A percentile compares a stretch with the other conserved stretches of the same genome.
Conservation (phyloP, 805 yeast genomes). For the Starmerella apicola region DNA sequence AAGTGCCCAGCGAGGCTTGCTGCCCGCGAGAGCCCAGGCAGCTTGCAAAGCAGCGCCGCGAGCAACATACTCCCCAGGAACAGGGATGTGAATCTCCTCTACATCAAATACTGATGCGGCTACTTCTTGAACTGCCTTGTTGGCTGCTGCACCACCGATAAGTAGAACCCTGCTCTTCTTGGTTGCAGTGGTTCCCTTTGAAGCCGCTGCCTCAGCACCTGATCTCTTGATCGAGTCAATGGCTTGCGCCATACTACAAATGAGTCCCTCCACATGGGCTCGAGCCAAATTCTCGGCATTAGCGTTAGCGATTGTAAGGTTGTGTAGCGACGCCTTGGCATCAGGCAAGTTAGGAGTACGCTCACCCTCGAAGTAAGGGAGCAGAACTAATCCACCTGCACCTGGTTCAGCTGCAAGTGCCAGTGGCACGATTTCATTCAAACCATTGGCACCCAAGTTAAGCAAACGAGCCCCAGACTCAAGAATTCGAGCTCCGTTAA, state of each 20-base stretch:
- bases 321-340: conserved; percentile 19
- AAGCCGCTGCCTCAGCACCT: neutral
- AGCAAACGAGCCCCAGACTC: conserved; percentile 12
- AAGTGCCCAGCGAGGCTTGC: conserved; percentile 17
- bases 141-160: conserved; percentile 23
- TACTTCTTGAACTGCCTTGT: conserved; percentile 18
- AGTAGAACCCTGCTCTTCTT: conserved; percentile 14
- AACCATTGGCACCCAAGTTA: conserved; percentile 11
- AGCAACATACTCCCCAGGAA: conserved; percentile 22
- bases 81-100: conserved; percentile 14
- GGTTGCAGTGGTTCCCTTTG: neutral
- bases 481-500: conserved; percentile 22
- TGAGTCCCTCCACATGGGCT: conserved; percentile 20
- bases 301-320: conserved; percentile 17
- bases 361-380: conserved; percentile 23
- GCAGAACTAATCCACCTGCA: conserved; percentile 18
- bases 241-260: conserved; percentile 22
- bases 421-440: conserved; percentile 14
- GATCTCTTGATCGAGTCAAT: conserved; percentile 9
- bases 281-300: conserved; percentile 18
- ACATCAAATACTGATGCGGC: conserved; percentile 18
- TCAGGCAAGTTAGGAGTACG: conserved; percentile 23
- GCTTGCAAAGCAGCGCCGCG: conserved; percentile 24
- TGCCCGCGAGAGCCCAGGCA: conserved; percentile 19
- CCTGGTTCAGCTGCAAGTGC: conserved; percentile 18